Evolutionary conservation across 2,329 filamentous ascomycete genomes (phyloP).

Genomic region (Fusarium protoensiforme): DNA sequence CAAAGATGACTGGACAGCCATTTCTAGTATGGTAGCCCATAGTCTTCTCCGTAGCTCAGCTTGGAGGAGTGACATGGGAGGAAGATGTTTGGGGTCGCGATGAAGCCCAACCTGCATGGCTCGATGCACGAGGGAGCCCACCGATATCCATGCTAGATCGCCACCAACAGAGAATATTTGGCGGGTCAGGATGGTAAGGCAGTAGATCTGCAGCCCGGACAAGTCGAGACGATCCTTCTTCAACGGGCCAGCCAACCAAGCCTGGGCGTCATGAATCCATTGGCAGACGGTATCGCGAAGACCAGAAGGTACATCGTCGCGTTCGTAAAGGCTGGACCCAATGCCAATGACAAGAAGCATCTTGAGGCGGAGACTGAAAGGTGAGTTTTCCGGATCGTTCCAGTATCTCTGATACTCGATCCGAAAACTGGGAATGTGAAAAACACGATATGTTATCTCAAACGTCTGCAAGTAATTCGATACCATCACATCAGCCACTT

Average conservation of each 20-base stretch:
- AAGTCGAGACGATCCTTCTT: constrained; percentile 48
- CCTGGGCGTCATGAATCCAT: constrained; percentile 55
- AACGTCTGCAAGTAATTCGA: constrained; percentile 60
- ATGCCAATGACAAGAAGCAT: constrained; percentile 54
- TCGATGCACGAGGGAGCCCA: constrained; percentile 53
- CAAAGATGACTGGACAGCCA: constrained; percentile 51
- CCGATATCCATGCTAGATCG: constrained; percentile 55
- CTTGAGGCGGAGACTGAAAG: constrained; percentile 45
- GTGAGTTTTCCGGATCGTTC: constrained; percentile 46
- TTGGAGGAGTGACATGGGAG: constrained; percentile 48
- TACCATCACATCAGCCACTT: background rate
- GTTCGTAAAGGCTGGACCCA: constrained; percentile 49
- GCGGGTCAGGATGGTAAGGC: constrained; percentile 51
- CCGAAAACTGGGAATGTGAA: constrained; percentile 65
- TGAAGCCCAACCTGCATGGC: constrained; percentile 60
- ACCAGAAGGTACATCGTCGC: constrained; percentile 33
- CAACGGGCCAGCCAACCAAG: constrained; percentile 54
- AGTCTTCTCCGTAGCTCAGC: constrained; percentile 54
- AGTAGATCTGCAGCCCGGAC: constrained; percentile 53
- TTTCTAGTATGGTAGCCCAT: constrained; percentile 57
- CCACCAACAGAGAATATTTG: constrained; percentile 55
- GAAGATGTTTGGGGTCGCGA: constrained; percentile 54
- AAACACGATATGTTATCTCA: constrained; percentile 62
- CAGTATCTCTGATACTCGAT: constrained; percentile 61
- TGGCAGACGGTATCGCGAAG: constrained; percentile 46